These are phyloP conservation scores for Pseudisothecium myosuroides DNA, from an alignment of 225 moss, liverwort and hornwort genomes.

Conservation along the genomic window DNA sequence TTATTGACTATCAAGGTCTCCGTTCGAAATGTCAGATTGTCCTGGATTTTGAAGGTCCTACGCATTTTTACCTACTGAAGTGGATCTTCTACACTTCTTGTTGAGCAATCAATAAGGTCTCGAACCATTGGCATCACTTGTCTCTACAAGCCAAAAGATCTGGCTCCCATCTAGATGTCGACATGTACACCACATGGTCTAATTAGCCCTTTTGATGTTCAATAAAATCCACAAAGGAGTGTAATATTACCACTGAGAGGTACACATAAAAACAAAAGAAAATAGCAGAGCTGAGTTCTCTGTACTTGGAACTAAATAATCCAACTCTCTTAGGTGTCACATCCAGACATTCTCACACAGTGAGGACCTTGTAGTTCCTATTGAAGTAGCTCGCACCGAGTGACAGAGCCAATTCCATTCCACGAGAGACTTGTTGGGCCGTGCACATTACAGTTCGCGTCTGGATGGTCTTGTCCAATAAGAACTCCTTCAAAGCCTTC, in stretches of 20 bases:
- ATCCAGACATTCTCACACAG: background rate
- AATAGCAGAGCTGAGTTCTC: background rate
- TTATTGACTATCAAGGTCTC: background rate
- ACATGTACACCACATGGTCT: background rate
- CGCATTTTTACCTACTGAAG: background rate
- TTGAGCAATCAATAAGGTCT: background rate
- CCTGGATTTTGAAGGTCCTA: background rate
- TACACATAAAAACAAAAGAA: background rate
- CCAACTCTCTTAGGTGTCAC: background rate
- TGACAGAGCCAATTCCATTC: background rate
- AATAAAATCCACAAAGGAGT: background rate
- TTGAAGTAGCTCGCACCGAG: background rate
- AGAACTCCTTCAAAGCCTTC: background rate
- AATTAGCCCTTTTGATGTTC: background rate
- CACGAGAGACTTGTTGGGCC: background rate
- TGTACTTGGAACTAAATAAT: background rate
- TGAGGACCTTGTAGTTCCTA: background rate
- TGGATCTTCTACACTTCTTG: background rate
- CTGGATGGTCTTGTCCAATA: background rate
- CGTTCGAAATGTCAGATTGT: background rate
- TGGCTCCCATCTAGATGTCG: background rate
- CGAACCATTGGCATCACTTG: background rate
- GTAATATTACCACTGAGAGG: background rate
- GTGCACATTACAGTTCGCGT: background rate
- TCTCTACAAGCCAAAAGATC: background rate